Percentiles rank a stretch among this genome's conserved stretches.
phyloP scores from a whole-genome alignment of 116 monocot species.

The Trichopus zeylanicus region DNA sequence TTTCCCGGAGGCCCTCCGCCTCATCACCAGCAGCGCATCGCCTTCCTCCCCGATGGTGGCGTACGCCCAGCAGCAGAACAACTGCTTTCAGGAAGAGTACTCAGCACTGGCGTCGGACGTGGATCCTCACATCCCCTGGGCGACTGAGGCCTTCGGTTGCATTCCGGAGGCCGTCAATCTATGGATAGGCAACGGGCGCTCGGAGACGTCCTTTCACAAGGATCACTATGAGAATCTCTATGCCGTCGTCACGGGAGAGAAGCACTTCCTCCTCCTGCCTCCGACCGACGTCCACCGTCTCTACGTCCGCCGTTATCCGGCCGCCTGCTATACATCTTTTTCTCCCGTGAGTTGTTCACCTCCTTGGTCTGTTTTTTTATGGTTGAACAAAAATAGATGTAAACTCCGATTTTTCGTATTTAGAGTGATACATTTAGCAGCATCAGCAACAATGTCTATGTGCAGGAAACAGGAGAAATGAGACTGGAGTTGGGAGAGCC shows the following conservation, averaged over 20 bases:
- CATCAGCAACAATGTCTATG: too few species aligned
- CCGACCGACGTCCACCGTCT: conserved; percentile 85
- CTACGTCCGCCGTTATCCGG: conserved; percentile 64
- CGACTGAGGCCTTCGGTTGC: conserved; percentile 67
- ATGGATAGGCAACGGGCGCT: conserved; percentile 72
- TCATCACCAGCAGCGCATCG: conserved; percentile 15
- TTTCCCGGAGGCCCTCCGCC: conserved; percentile 49
- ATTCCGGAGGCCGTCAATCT: conserved; percentile 84
- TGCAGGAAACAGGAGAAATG: conserved; percentile 18
- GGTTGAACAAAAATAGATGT: too few species aligned
- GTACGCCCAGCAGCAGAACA: conserved; percentile 88
- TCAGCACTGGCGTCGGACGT: conserved; percentile 50
- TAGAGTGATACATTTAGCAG: too few species aligned
- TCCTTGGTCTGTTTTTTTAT: too few species aligned
- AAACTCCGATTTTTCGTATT: not conserved
- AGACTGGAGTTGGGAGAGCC: conserved; percentile 54
- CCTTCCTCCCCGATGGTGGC: conserved; percentile 37
- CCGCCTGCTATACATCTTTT: conserved; percentile 38
- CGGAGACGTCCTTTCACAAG: conserved; percentile 85
- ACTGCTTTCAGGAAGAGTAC: conserved; percentile 78
- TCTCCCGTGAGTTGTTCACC: not conserved
- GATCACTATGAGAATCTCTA: conserved; percentile 97
- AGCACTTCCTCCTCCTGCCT: conserved; percentile 80
- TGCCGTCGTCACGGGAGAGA: conserved; percentile 69
- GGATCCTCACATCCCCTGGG: conserved; percentile 66